phyloP scores from a whole-genome alignment of 495 filamentous ascomycete species.

The Neurospora sp. region DNA sequence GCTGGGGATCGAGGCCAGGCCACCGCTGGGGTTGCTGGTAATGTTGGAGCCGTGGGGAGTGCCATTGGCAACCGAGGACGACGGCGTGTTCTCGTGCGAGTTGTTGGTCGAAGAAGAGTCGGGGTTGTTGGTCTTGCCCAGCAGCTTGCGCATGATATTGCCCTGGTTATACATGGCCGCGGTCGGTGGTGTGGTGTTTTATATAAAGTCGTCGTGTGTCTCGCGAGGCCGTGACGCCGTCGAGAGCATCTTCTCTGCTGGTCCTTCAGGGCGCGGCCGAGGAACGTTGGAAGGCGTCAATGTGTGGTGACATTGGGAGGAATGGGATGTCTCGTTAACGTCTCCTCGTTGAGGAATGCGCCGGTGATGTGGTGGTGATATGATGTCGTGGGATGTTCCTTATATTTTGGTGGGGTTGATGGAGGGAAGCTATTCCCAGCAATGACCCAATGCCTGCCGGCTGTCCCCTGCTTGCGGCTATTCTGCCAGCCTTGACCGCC shows the following conservation, averaged over 20 bases:
- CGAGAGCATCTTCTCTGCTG: background rate
- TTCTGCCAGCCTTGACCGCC: background rate
- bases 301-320: background rate
- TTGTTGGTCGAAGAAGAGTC: constrained; percentile 21
- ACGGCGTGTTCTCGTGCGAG: constrained; percentile 4
- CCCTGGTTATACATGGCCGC: constrained; percentile 29
- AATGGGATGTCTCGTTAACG: background rate
- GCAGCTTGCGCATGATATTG: constrained; percentile 43
- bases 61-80: constrained; percentile 2
- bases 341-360: background rate
- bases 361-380: background rate
- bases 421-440: background rate
- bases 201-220: background rate
- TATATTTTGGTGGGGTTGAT: background rate
- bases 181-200: background rate
- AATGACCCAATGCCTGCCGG: background rate
- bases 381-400: background rate
- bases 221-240: background rate
- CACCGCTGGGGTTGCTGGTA: constrained; percentile 27
- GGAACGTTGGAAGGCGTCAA: background rate
- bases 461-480: background rate
- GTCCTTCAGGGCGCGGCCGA: background rate
- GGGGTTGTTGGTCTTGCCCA: constrained; percentile 34
- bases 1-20: constrained; percentile 5
- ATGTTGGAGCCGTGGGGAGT: constrained; percentile 14